Percentiles rank a stretch among this genome's conserved stretches.
These are phyloP conservation scores for Globisporangium cystogenes DNA, from an alignment of 352 stramenopile species.

Conservation along the genomic window DNA sequence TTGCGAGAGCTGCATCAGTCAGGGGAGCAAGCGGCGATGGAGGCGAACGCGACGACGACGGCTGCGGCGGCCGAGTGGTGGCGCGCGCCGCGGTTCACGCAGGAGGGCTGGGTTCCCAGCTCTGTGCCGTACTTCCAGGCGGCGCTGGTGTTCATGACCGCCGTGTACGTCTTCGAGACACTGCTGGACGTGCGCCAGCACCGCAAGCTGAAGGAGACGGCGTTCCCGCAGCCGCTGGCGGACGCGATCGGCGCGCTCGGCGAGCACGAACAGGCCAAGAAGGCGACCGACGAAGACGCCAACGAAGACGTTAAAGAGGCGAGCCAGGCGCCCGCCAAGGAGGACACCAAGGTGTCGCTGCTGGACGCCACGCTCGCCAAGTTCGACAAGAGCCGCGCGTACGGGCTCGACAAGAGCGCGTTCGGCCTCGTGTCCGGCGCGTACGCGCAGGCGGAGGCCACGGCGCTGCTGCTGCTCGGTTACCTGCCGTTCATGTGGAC, in stretches of 20 bases:
- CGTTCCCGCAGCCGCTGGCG: conserved; percentile 48
- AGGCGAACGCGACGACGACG: not conserved
- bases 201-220: conserved; percentile 77
- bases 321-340: conserved; percentile 21
- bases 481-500: conserved; percentile 95
- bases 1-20: too few species aligned
- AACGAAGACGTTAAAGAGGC: conserved; percentile 13
- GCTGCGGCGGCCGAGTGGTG: conserved; percentile 28
- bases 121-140: conserved; percentile 65
- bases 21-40: not conserved
- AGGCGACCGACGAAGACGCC: conserved; percentile 12
- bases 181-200: conserved; percentile 93
- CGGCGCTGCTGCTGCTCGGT: conserved; percentile 86
- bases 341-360: conserved; percentile 40
- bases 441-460: conserved; percentile 84
- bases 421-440: conserved; percentile 90
- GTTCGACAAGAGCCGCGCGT: conserved; percentile 91
- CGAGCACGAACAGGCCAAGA: conserved; percentile 20
- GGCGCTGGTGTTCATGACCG: conserved; percentile 82
- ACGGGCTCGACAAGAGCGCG: conserved; percentile 95
- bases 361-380: conserved; percentile 86
- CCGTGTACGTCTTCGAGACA: conserved; percentile 91
- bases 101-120: conserved; percentile 44
- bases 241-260: conserved; percentile 47
- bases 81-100: conserved; percentile 42